Conservation (phyloP, 805 yeast species). For the Candida nemodendra region DNA sequence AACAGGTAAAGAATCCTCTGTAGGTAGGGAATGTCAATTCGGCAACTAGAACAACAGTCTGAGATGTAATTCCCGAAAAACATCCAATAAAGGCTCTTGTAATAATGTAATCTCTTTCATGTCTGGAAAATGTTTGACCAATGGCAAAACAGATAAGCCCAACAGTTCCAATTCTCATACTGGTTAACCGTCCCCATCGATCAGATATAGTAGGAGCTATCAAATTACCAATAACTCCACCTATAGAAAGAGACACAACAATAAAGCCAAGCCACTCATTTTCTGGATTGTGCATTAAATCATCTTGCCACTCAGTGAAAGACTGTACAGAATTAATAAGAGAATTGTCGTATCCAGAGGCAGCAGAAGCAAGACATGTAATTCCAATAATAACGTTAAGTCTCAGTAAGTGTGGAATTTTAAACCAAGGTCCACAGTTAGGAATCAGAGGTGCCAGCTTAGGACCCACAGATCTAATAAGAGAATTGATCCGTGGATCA, state of each 20-base stretch:
- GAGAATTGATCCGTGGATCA: no score
- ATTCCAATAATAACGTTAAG: slow-evolving; percentile 1
- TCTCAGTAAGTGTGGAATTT: background rate
- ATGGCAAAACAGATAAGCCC: slow-evolving; percentile 5
- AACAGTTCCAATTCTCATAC: slow-evolving; percentile 4
- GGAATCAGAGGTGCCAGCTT: slow-evolving; percentile 4
- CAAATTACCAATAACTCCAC: slow-evolving; percentile 7
- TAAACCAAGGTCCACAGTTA: background rate
- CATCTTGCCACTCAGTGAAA: slow-evolving; percentile 4
- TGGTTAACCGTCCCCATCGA: slow-evolving; percentile 4
- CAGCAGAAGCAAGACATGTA: slow-evolving; percentile 5
- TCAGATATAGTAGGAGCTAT: slow-evolving; percentile 6
- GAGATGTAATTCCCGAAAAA: slow-evolving; percentile 1
- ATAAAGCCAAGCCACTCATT: slow-evolving; percentile 11
- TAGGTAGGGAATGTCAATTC: slow-evolving; percentile 38
- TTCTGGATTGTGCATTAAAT: slow-evolving; percentile 4
- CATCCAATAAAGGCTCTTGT: slow-evolving; percentile 7
- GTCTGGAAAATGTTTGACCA: slow-evolving; percentile 4
- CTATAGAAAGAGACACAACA: slow-evolving; percentile 8
- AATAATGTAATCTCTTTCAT: slow-evolving; percentile 4
- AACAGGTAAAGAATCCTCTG: slow-evolving; percentile 28
- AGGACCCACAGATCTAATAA: slow-evolving; percentile 3
- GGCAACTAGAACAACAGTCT: slow-evolving; percentile 3
- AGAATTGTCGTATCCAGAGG: slow-evolving; percentile 9
- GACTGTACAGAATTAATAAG: slow-evolving; percentile 10